Percentiles rank a stretch among this genome's conserved stretches.
Conservation (phyloP, 495 filamentous ascomycete genomes). For the Penicillium steckii region DNA sequence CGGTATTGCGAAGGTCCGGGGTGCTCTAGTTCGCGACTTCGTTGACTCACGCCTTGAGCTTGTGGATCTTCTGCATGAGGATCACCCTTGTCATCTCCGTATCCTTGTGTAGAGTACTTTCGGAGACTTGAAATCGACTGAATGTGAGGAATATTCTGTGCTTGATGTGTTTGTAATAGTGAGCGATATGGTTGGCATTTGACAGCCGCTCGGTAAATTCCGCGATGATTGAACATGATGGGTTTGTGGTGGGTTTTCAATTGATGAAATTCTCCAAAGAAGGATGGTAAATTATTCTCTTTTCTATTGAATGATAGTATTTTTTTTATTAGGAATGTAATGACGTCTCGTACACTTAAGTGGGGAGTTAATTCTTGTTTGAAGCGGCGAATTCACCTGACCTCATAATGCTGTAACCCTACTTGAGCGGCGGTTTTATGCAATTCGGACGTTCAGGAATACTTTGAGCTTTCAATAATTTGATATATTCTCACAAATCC, state of each 20-base stretch:
- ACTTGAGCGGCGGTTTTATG: too few species aligned
- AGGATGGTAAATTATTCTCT: too few species aligned
- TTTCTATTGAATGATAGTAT: neutral
- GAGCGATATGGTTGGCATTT: neutral
- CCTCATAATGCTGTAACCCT: too few species aligned
- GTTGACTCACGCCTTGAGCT: constrained; percentile 4
- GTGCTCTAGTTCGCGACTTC: constrained; percentile 15
- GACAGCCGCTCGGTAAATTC: neutral
- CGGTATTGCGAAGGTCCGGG: constrained; percentile 8
- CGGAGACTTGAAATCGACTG: neutral
- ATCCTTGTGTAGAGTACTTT: constrained; percentile 6
- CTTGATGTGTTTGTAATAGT: neutral
- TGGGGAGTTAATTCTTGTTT: too few species aligned
- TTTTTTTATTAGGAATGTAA: too few species aligned
- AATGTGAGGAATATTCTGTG: neutral
- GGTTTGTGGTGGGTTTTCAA: neutral
- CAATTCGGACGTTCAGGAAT: too few species aligned
- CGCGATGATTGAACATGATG: neutral
- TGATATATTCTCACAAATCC: too few species aligned
- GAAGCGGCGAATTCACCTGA: too few species aligned
- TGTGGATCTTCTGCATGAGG: constrained; percentile 1
- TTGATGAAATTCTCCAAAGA: too few species aligned
- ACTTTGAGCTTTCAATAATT: too few species aligned
- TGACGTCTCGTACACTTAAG: too few species aligned
- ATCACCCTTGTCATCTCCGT: constrained; percentile 5